Conservation (phyloP, 441 rosid species). For the Jatropha podagrica region DNA sequence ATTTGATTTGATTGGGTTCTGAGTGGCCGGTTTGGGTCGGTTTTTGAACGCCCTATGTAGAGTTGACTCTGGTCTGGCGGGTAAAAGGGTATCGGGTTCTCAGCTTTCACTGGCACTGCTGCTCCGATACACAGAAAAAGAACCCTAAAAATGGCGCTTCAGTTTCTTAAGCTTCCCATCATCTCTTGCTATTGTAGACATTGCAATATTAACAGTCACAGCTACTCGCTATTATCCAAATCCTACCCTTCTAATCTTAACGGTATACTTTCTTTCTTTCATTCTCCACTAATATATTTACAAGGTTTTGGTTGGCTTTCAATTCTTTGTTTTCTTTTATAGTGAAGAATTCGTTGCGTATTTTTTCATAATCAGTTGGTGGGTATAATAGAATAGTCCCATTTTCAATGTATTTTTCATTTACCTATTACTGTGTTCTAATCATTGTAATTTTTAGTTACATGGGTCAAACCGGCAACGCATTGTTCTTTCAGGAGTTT, state of each 20-base stretch:
- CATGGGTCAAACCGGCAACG: conserved; percentile 37
- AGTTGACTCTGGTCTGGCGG: too few relatives aligned
- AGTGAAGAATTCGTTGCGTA: conserved; percentile 6
- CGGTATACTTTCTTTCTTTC: conserved; percentile 26
- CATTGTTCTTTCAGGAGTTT: conserved; percentile 43
- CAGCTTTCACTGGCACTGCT: background rate
- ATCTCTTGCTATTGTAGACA: conserved; percentile 32
- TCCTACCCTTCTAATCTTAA: conserved; percentile 31
- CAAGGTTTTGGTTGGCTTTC: background rate
- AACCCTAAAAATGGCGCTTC: conserved; percentile 40
- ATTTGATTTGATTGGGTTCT: too few relatives aligned
- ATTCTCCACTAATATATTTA: background rate
- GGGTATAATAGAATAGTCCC: background rate
- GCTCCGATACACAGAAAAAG: background rate
- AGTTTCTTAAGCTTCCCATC: conserved; percentile 42
- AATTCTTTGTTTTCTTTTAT: background rate
- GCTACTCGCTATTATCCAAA: conserved; percentile 32
- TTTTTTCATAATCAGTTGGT: conserved; percentile 33
- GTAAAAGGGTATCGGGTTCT: background rate
- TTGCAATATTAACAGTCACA: conserved; percentile 20
- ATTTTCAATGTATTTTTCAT: background rate
- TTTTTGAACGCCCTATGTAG: too few relatives aligned
- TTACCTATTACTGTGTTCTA: conserved; percentile 4
- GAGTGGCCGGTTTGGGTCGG: too few relatives aligned
- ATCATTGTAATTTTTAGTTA: conserved; percentile 36